Evolutionary conservation across 2,329 filamentous ascomycete species (phyloP).

Genomic region (Monilinia aucupariae): DNA sequence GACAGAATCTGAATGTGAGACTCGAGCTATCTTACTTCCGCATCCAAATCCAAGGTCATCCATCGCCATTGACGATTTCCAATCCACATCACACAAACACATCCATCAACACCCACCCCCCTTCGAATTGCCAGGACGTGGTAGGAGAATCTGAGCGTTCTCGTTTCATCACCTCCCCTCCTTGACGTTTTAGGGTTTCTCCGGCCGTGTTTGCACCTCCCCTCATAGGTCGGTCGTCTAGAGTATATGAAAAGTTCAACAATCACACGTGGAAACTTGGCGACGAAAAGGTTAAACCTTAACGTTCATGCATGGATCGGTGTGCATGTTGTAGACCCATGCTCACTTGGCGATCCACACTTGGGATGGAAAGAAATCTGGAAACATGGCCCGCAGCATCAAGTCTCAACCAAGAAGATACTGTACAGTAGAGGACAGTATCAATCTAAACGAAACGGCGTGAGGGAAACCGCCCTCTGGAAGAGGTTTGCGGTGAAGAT

Average conservation of each 20-base stretch:
- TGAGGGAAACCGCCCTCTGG: not conserved
- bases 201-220: not conserved
- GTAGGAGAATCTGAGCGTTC: not conserved
- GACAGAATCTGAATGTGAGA: not conserved
- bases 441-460: slow-evolving; percentile 4
- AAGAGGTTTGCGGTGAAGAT: not conserved
- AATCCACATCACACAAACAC: not conserved
- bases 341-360: not conserved
- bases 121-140: not conserved
- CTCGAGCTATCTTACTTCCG: not conserved
- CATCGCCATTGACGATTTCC: not conserved
- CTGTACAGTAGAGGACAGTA: not conserved
- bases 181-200: not conserved
- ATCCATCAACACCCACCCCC: not conserved
- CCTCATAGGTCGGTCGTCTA: not conserved
- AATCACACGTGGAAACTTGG: not conserved
- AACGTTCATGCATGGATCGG: slow-evolving; percentile 7
- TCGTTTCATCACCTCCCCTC: not conserved
- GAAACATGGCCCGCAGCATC: not conserved
- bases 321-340: not conserved
- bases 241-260: not conserved
- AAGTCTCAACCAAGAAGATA: no score
- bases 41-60: not conserved
- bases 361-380: not conserved
- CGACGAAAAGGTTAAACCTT: not conserved